phyloP scores from a whole-genome alignment of 2,329 filamentous ascomycete species.

The Fusarium compactum region DNA sequence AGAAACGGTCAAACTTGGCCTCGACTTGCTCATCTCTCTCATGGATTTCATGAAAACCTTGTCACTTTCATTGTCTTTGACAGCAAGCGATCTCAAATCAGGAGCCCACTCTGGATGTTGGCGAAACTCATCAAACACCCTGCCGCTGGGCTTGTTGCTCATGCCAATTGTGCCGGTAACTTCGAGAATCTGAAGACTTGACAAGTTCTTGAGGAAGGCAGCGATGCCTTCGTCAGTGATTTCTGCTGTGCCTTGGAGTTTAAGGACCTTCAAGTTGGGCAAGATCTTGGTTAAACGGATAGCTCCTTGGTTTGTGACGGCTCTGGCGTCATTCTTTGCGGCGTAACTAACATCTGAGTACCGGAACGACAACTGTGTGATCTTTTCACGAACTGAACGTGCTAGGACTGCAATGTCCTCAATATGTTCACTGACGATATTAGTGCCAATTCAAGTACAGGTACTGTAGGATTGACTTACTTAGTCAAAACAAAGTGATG shows the following conservation, averaged over 20 bases:
- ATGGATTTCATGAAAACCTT: slow-evolving; percentile 32
- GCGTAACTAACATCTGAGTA: slow-evolving; percentile 22
- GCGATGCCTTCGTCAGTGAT: neutral
- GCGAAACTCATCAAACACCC: slow-evolving; percentile 7
- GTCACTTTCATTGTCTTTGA: neutral
- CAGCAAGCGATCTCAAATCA: slow-evolving; percentile 8
- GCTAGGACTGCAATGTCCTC: slow-evolving; percentile 24
- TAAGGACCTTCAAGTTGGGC: slow-evolving; percentile 13
- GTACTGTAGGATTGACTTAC: neutral
- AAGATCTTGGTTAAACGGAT: slow-evolving; percentile 17
- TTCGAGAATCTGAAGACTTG: neutral
- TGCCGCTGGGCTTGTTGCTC: neutral
- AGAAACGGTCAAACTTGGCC: slow-evolving; percentile 2
- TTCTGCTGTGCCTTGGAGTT: slow-evolving; percentile 9
- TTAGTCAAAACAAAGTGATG: slow-evolving; percentile 23
- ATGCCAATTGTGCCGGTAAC: neutral
- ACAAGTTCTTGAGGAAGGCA: neutral
- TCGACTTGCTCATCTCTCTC: slow-evolving; percentile 23
- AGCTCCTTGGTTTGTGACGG: slow-evolving; percentile 14
- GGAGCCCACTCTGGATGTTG: slow-evolving; percentile 23
- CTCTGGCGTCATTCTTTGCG: slow-evolving; percentile 3
- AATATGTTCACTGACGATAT: slow-evolving; percentile 20
- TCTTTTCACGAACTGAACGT: slow-evolving; percentile 7
- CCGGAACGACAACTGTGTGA: slow-evolving; percentile 11
- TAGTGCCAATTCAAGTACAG: neutral